Evolutionary conservation across 768 basidiomycete genomes (phyloP).

Genomic region (Gloeopeniophorella convolvens): DNA sequence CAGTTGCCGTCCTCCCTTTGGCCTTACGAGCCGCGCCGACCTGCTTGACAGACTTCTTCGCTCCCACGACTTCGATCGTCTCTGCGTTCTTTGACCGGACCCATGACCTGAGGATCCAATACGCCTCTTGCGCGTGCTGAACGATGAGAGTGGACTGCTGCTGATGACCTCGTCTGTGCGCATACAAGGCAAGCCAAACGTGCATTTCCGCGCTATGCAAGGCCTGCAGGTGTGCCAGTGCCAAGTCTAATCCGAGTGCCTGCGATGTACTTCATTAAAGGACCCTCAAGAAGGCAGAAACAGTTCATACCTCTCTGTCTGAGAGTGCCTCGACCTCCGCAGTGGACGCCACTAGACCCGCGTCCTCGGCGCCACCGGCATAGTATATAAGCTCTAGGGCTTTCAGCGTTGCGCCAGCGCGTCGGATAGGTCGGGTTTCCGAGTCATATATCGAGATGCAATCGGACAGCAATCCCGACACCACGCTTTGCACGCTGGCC

Average conservation of each 20-base stretch:
- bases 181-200: constrained; percentile 66
- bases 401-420: constrained; percentile 50
- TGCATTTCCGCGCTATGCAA: constrained; percentile 53
- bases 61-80: background rate
- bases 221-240: constrained; percentile 25
- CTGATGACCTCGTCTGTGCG: constrained; percentile 47
- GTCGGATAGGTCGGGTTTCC: constrained; percentile 46
- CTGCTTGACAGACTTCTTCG: constrained; percentile 13
- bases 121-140: constrained; percentile 49
- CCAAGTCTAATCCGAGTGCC: constrained; percentile 27
- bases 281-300: background rate
- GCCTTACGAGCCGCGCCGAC: constrained; percentile 11
- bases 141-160: constrained; percentile 42
- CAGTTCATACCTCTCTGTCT: constrained; percentile 27
- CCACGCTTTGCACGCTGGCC: constrained; percentile 39
- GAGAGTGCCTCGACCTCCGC: constrained; percentile 31
- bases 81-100: constrained; percentile 20
- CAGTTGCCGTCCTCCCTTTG: constrained; percentile 11
- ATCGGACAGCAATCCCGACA: constrained; percentile 41
- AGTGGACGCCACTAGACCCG: constrained; percentile 1
- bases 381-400: constrained; percentile 49
- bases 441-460: constrained; percentile 43
- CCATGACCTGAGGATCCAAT: constrained; percentile 38
- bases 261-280: constrained; percentile 11
- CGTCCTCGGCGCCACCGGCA: constrained; percentile 21